These are phyloP conservation scores for Acacia crassicarpa DNA, from an alignment of 306 rosid genomes.

Conservation along the genomic window DNA sequence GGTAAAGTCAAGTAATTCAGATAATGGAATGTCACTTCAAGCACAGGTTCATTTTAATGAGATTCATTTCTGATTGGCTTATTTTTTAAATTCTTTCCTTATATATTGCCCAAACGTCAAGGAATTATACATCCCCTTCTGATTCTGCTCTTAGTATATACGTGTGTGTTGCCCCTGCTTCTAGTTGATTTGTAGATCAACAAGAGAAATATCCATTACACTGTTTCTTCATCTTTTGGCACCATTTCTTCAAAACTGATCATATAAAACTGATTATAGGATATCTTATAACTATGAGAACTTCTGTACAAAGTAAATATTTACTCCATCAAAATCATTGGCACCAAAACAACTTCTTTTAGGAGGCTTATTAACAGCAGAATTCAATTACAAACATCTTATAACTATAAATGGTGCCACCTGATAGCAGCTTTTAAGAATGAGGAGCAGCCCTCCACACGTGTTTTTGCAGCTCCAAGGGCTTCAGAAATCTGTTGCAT, in stretches of 20 bases:
- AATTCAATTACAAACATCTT: slow-evolving; percentile 12
- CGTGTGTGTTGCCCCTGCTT: background rate
- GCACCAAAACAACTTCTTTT: background rate
- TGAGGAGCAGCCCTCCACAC: slow-evolving; percentile 91
- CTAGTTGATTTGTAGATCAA: background rate
- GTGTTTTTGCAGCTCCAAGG: slow-evolving; percentile 75
- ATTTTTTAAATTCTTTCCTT: background rate
- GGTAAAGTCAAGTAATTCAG: background rate
- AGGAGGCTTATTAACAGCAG: background rate
- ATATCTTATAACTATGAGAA: background rate
- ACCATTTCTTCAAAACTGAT: background rate
- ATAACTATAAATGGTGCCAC: slow-evolving; percentile 43
- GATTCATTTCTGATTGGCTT: background rate
- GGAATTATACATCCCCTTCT: background rate
- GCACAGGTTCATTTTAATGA: background rate
- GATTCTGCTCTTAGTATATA: background rate
- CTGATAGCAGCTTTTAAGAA: slow-evolving; percentile 88
- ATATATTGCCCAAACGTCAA: background rate
- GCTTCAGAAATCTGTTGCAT: slow-evolving; percentile 81
- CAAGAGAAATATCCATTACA: background rate
- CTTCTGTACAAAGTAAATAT: background rate
- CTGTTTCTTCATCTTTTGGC: background rate
- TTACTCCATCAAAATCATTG: background rate
- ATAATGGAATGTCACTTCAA: background rate
- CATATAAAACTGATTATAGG: background rate